These are phyloP conservation scores for Boletus sp. DNA, from an alignment of 768 basidiomycete genomes.

Conservation along the genomic window DNA sequence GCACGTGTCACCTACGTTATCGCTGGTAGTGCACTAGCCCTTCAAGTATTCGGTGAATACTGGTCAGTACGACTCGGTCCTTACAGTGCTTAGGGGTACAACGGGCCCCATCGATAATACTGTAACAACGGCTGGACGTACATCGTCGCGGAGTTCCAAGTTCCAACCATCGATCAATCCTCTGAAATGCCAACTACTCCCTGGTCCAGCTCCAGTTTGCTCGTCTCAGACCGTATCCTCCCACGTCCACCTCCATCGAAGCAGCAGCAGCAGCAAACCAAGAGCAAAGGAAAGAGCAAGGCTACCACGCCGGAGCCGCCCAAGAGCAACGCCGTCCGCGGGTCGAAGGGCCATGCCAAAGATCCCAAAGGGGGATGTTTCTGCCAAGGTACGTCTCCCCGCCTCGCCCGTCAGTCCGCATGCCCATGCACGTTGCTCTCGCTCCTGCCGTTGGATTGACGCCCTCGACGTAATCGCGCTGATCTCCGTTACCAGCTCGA, in stretches of 20 bases:
- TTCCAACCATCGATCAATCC: no score
- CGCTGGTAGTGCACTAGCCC: no score
- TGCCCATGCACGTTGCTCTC: background rate
- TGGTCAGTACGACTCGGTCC: no score
- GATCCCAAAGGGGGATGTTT: constrained; percentile 70
- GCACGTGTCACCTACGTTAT: no score
- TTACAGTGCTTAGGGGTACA: no score
- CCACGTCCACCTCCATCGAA: constrained; percentile 22
- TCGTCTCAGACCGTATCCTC: constrained; percentile 57
- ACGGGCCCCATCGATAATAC: no score
- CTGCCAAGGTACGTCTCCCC: constrained; percentile 47
- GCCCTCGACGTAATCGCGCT: background rate
- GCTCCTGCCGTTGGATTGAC: background rate
- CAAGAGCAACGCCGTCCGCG: constrained; percentile 50
- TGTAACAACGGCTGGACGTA: no score
- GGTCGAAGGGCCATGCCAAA: constrained; percentile 34
- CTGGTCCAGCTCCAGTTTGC: constrained; percentile 38
- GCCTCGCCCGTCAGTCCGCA: no score
- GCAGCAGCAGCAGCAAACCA: constrained; percentile 19
- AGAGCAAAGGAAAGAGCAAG: constrained; percentile 40
- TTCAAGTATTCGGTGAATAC: no score
- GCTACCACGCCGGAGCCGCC: constrained; percentile 31
- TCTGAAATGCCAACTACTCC: background rate
- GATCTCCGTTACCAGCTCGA: constrained; percentile 42
- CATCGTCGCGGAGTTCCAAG: no score